Evolutionary conservation across 352 stramenopile genomes (phyloP).

Genomic region (Pythium brachiatum): DNA sequence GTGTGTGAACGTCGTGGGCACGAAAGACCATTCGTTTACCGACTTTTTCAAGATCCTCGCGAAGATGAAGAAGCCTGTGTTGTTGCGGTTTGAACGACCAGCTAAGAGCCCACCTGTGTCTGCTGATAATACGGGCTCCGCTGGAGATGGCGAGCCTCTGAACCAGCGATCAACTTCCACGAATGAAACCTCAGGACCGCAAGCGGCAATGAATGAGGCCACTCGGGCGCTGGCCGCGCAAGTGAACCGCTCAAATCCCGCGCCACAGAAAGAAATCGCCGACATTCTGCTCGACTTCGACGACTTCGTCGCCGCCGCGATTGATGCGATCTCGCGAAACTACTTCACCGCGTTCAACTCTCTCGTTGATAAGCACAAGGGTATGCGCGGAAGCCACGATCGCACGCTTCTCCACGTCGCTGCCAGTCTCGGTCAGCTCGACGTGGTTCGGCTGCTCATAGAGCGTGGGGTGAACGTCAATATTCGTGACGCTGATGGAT

Average conservation of each 20-base stretch:
- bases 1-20: slow-evolving; percentile 83
- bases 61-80: slow-evolving; percentile 89
- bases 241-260: slow-evolving; percentile 54
- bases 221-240: slow-evolving; percentile 28
- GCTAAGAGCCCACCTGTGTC: neutral
- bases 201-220: slow-evolving; percentile 27
- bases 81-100: slow-evolving; percentile 76
- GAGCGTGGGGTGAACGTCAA: slow-evolving; percentile 6
- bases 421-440: slow-evolving; percentile 31
- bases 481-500: neutral
- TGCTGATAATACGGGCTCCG: neutral
- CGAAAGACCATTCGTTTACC: slow-evolving; percentile 84
- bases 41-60: slow-evolving; percentile 90
- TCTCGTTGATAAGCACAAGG: neutral
- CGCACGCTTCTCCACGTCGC: slow-evolving; percentile 42
- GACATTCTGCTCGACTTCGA: slow-evolving; percentile 1
- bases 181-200: slow-evolving; percentile 25
- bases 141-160: neutral
- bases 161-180: slow-evolving; percentile 47
- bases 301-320: neutral
- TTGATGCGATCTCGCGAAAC: neutral
- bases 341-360: neutral
- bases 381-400: slow-evolving; percentile 23
- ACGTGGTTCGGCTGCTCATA: slow-evolving; percentile 26
- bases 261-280: slow-evolving; percentile 30